These are phyloP conservation scores for Pichia sp. DNA, from an alignment of 1,139 yeast species.

Conservation along the genomic window DNA sequence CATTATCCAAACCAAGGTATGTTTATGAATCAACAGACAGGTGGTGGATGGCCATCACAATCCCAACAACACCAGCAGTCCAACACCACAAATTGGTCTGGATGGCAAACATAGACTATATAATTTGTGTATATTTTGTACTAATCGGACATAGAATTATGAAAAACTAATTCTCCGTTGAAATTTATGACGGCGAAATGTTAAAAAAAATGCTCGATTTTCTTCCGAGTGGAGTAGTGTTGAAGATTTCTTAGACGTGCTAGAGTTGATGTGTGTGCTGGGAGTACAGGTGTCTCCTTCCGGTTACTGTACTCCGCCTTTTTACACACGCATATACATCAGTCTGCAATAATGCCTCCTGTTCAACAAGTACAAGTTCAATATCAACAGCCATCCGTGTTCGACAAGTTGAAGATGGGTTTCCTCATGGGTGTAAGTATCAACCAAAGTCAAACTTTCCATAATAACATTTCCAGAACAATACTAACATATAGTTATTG, in stretches of 20 bases:
- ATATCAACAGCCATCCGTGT: slow-evolving; percentile 74
- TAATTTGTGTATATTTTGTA: background rate
- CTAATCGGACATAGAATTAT: too few species aligned
- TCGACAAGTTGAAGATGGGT: slow-evolving; percentile 98
- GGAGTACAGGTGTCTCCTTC: too few species aligned
- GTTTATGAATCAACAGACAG: slow-evolving; percentile 7
- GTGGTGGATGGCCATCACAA: slow-evolving; percentile 10
- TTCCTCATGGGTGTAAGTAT: slow-evolving; percentile 70
- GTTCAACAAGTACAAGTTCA: slow-evolving; percentile 69
- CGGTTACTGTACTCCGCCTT: too few species aligned
- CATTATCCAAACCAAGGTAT: slow-evolving; percentile 3
- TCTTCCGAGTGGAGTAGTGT: too few species aligned
- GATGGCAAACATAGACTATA: slow-evolving; percentile 10
- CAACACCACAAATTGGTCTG: slow-evolving; percentile 15
- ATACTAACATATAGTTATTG: slow-evolving; percentile 5
- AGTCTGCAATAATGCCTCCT: slow-evolving; percentile 71
- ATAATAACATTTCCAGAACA: too few species aligned
- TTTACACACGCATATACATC: too few species aligned
- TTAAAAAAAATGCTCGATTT: too few species aligned
- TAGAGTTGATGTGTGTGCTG: too few species aligned
- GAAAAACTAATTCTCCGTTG: too few species aligned
- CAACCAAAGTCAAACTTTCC: too few species aligned
- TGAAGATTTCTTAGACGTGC: too few species aligned
- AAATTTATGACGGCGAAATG: too few species aligned
- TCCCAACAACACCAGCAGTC: slow-evolving; percentile 11